phyloP scores from a whole-genome alignment of 1,284 basidiomycete genomes.

The Sanghuangporus weigelae region DNA sequence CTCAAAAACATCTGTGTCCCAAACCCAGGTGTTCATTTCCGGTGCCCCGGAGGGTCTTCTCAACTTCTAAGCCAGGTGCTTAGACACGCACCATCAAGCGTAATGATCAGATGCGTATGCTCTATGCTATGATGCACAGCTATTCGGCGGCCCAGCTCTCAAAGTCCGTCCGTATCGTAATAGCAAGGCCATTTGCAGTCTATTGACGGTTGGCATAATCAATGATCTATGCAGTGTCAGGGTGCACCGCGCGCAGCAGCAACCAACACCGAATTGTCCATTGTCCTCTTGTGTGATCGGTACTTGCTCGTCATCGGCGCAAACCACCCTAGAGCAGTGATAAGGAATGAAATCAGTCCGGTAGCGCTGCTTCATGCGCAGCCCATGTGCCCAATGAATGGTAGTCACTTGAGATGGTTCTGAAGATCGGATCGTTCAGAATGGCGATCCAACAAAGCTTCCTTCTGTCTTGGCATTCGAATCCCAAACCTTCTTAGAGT shows the following conservation, averaged over 20 bases:
- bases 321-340: no score
- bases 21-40: background rate
- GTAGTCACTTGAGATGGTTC: no score
- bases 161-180: background rate
- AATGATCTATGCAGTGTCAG: background rate
- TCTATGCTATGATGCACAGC: background rate
- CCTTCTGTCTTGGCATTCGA: no score
- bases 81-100: background rate
- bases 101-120: background rate
- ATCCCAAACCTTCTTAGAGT: no score
- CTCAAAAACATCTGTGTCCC: no score
- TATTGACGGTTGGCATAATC: background rate
- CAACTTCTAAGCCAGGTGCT: background rate
- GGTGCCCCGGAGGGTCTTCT: background rate
- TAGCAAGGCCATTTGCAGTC: background rate
- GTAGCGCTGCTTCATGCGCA: background rate
- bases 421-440: no score
- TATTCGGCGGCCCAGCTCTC: background rate
- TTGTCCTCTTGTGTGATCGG: background rate
- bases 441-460: no score
- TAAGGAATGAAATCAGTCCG: background rate
- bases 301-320: background rate
- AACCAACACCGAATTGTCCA: background rate
- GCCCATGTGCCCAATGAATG: no score
- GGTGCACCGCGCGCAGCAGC: background rate